Conservation (phyloP, 2,329 filamentous ascomycete species). For the Pyrenochaeta sp. region DNA sequence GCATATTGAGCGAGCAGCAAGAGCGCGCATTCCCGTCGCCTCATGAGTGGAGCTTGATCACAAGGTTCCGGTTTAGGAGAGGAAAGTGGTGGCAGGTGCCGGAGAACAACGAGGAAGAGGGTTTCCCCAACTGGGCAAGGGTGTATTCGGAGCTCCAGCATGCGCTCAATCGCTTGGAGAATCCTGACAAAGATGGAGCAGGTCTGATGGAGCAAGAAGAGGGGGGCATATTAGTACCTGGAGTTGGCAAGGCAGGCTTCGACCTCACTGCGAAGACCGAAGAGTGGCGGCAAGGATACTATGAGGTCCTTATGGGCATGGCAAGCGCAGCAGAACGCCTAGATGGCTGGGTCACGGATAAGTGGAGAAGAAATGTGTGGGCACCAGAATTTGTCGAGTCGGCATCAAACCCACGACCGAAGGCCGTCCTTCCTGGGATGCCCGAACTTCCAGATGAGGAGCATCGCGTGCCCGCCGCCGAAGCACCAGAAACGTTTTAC, state of each 20-base stretch:
- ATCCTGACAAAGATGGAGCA: constrained; percentile 72
- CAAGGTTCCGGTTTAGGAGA: constrained; percentile 72
- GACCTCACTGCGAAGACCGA: constrained; percentile 81
- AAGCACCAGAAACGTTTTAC: constrained; percentile 77
- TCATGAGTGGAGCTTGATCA: constrained; percentile 78
- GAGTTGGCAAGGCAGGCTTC: constrained; percentile 60
- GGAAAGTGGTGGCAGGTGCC: constrained; percentile 58
- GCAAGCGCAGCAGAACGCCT: constrained; percentile 81
- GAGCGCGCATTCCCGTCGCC: constrained; percentile 83
- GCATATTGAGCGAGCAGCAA: constrained; percentile 75
- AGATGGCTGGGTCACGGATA: constrained; percentile 80
- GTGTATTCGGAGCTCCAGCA: constrained; percentile 68
- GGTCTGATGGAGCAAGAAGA: constrained; percentile 67
- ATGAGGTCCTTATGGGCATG: constrained; percentile 78
- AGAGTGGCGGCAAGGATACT: constrained; percentile 86
- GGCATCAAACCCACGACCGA: constrained; percentile 82
- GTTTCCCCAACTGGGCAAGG: constrained; percentile 74
- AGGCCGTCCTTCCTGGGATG: constrained; percentile 72
- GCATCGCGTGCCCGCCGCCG: constrained; percentile 74
- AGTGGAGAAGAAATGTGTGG: constrained; percentile 67
- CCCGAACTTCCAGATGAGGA: constrained; percentile 75
- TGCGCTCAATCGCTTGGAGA: constrained; percentile 73
- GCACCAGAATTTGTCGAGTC: constrained; percentile 78
- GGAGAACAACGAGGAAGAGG: constrained; percentile 65
- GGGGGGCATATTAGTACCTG: constrained; percentile 54